Evolutionary conservation across 177 flowering plant species (phyloP).

Genomic region (Telopea speciosissima): DNA sequence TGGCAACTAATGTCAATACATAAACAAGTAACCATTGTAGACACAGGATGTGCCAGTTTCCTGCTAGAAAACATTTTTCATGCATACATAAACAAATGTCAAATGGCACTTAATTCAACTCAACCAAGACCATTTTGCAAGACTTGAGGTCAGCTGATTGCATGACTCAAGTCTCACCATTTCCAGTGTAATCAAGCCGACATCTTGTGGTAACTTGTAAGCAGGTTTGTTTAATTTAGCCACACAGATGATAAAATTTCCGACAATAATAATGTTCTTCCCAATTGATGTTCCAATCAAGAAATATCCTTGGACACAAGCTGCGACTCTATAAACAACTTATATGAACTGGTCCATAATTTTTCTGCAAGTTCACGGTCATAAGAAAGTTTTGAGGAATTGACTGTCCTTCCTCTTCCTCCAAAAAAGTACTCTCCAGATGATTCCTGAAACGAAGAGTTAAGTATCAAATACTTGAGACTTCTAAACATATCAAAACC

Average conservation of each 20-base stretch:
- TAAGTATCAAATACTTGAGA: background rate
- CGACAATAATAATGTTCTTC: background rate
- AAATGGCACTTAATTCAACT: too few species aligned
- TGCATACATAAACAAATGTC: too few species aligned
- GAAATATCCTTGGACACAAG: conserved; percentile 13
- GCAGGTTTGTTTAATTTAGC: background rate
- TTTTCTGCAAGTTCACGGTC: conserved; percentile 37
- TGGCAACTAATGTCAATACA: too few species aligned
- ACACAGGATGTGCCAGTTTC: too few species aligned
- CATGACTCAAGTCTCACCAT: too few species aligned
- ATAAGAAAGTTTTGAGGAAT: conserved; percentile 52
- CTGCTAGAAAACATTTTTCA: too few species aligned
- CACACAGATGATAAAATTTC: background rate
- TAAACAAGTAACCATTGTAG: too few species aligned
- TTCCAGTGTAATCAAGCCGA: too few species aligned
- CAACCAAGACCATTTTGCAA: too few species aligned
- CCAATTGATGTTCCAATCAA: background rate
- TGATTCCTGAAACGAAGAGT: conserved; percentile 41
- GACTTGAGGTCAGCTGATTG: too few species aligned
- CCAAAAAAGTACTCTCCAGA: conserved; percentile 86
- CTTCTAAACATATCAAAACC: background rate
- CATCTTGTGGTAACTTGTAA: background rate
- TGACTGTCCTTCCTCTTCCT: conserved; percentile 63
- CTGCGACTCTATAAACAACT: conserved; percentile 27
- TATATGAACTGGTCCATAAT: conserved; percentile 54